These are phyloP conservation scores for Triangularia setosa DNA, from an alignment of 2,329 filamentous ascomycete genomes.

Conservation along the genomic window DNA sequence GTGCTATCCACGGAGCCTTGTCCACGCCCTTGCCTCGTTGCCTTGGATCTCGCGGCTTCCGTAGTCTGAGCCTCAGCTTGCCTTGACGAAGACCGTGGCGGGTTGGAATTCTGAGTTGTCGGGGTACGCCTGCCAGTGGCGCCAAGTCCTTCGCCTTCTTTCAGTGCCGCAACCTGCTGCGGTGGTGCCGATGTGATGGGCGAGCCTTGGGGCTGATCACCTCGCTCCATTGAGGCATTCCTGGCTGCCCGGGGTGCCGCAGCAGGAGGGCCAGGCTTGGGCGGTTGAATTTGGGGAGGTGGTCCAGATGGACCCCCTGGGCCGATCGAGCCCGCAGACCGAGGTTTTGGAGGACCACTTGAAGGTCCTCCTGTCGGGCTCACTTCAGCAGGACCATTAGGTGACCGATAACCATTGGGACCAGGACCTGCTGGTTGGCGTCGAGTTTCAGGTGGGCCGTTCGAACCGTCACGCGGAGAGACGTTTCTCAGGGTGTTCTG, in stretches of 20 bases:
- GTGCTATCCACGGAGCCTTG: slow-evolving; percentile 67
- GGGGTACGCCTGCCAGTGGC: slow-evolving; percentile 63
- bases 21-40: slow-evolving; percentile 51
- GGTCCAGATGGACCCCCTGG: slow-evolving; percentile 37
- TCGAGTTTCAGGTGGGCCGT: slow-evolving; percentile 47
- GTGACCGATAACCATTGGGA: slow-evolving; percentile 41
- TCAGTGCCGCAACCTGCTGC: slow-evolving; percentile 35
- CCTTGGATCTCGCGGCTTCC: slow-evolving; percentile 38
- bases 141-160: slow-evolving; percentile 47
- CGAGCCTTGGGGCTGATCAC: slow-evolving; percentile 34
- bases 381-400: slow-evolving; percentile 36
- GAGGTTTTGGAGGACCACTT: slow-evolving; percentile 39
- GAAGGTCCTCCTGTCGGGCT: slow-evolving; percentile 9
- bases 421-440: slow-evolving; percentile 40
- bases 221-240: slow-evolving; percentile 48
- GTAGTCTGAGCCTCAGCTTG: slow-evolving; percentile 33
- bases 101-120: slow-evolving; percentile 42
- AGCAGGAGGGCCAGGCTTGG: slow-evolving; percentile 39
- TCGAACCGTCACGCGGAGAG: slow-evolving; percentile 49
- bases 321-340: slow-evolving; percentile 31
- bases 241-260: slow-evolving; percentile 39
- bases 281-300: slow-evolving; percentile 52
- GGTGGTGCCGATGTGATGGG: slow-evolving; percentile 43
- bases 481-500: slow-evolving; percentile 34
- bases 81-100: slow-evolving; percentile 28